Evolutionary conservation across 2,329 filamentous ascomycete genomes (phyloP), one percentile per base, ranked within the genome.

Genomic region (Pseudopyrenochaeta lycopersici): DNA sequence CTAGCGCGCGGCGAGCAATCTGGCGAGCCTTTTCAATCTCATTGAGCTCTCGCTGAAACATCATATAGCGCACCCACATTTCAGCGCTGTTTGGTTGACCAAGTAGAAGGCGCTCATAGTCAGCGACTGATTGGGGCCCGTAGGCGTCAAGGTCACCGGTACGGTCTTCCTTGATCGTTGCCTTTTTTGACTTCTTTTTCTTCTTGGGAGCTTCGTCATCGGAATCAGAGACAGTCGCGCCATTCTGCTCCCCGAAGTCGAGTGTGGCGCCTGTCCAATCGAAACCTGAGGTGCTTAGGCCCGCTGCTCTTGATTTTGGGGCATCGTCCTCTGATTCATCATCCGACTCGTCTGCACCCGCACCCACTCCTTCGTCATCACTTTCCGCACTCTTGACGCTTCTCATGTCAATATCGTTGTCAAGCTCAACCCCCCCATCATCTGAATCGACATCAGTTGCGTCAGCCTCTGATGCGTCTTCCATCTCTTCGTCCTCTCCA

Each of bases 11-110:
- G 77, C 97, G 90, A 1, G 92, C 93, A 54, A 97, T 89, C 62
- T 94, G 90, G 43, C 94, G 88, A 11, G 95, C 93, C 77, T 92
- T 95, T 56, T 89, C 87, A 17, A 96, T 83, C 77, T 99, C 95
- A 71, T 91, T 91, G 46, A 96, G 85, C 72, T 96, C 90, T 76
- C 97, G 88, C 77, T 98, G 92, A 84, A 96, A 96, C n/a, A 93
- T 92, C 92, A 99, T 98, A 79, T 99, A 99, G 62, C 91, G 86
- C 49, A 97, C 91, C 95, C 95, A 99, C 23, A 98, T 84, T 57
- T 89, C 83, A 0, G 94, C 96, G n/a, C 91, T 94, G 78, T 98
- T 92, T 2, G 95, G 92, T 73, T 96, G 90, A 50, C 92, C 91
- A 18, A 99, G 86, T 36, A 99, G 85, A 20, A 97, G 87, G 64